Percentiles rank a stretch among this genome's conserved stretches.
Evolutionary conservation across 1,284 basidiomycete species (phyloP).

Genomic region (Agaricales sp.): DNA sequence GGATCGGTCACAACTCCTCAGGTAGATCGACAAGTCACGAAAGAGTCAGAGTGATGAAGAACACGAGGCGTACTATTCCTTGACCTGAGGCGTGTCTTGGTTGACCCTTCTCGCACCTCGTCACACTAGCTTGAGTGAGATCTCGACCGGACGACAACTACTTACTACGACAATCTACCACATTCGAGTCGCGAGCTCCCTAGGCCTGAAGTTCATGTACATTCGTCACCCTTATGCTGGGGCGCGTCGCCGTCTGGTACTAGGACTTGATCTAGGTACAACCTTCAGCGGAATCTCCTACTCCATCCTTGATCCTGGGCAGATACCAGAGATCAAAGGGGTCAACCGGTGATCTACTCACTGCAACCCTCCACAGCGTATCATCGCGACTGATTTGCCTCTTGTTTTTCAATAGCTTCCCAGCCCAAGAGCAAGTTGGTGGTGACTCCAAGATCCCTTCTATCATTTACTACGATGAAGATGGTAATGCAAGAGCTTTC

Average conservation of each 20-base stretch:
- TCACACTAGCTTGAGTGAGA: too few relatives aligned
- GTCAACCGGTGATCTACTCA: too few relatives aligned
- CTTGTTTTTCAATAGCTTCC: slow-evolving; percentile 22
- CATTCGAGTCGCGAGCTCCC: not conserved
- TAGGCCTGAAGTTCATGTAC: slow-evolving; percentile 17
- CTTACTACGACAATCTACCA: too few relatives aligned
- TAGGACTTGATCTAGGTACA: slow-evolving; percentile 38
- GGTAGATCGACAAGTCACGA: too few relatives aligned
- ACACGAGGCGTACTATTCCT: too few relatives aligned
- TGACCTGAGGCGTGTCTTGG: too few relatives aligned
- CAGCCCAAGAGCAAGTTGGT: slow-evolving; percentile 20
- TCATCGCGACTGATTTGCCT: too few relatives aligned
- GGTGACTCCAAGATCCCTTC: slow-evolving; percentile 26
- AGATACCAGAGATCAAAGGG: too few relatives aligned
- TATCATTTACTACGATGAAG: slow-evolving; percentile 22
- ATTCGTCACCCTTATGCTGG: slow-evolving; percentile 23
- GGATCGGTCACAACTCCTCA: too few relatives aligned
- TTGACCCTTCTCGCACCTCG: too few relatives aligned
- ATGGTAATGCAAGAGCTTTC: slow-evolving; percentile 18
- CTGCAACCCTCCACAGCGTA: not conserved
- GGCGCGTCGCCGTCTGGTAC: slow-evolving; percentile 24
- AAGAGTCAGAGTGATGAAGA: too few relatives aligned
- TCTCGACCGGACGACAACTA: too few relatives aligned
- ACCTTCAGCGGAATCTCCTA: slow-evolving; percentile 37
- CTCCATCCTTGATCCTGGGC: slow-evolving; percentile 1